Evolutionary conservation across 1,284 basidiomycete genomes (phyloP), one percentile per base, ranked within the genome.

Genomic region (Meira miltonrushii): DNA sequence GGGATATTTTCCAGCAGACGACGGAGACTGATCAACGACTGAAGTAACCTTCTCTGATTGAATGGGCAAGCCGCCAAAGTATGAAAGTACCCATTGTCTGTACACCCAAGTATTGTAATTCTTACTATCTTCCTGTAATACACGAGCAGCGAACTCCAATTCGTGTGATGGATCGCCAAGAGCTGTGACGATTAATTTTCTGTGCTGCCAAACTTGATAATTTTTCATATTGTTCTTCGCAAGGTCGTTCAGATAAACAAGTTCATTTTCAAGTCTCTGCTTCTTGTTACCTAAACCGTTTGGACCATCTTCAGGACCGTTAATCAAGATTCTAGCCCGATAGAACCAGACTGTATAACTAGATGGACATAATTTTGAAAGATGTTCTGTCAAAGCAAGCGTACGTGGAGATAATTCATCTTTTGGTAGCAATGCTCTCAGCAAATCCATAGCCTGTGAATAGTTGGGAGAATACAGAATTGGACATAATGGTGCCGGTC

Each of bases 71-170:
- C 72, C 72, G 7, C 68, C 75, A 51, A 75, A 77, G 51, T 74
- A 64, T 5, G 64, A 58, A 2, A 77, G 57, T 0, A 76, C 60
- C 75, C 75, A 77, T 44, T 74, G 67, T 3, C 74, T 60, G 41
- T 77, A 75, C 0, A 66, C 68, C 75, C 75, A 77, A 3, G 75
- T 77, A 47, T 77, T 74, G 44, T 77, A 77, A 57, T 77, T 77
- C 43, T 77, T 77, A 12, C 59, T 44, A 53, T 76, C 75, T 7
- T 55, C 50, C 1, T 51, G 57, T 40, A 77, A 58, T 11, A 67
- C 63, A 12, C 61, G 51, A 15, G 23, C 43, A 1, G 65, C 64
- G 57, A 77, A 76, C 9, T 49, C 58, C 7, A 77, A 52, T 39
- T 77, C 75, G 1, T 54, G 28, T 4, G 54, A 57, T 2, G 70